Base-by-base conservation (phyloP, 768 basidiomycete genomes). In the Omphalotus guepiniiformis region DNA sequence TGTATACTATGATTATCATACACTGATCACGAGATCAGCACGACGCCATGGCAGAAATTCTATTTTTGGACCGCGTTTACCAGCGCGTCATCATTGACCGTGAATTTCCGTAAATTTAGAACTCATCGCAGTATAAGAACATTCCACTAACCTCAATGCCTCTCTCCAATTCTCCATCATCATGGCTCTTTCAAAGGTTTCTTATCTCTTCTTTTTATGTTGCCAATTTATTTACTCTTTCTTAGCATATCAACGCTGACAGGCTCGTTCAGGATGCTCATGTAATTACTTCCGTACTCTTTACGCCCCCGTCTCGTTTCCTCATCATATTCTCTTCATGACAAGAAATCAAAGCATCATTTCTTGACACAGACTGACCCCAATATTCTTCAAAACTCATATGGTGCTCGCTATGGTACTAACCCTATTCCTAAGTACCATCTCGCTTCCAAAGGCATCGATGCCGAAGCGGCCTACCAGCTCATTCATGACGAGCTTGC, bases 351-450 rank as follows among this genome's bases (percentile, higher is more conserved):
- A 29, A 60, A 66, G 35, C 65, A 65, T 39, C 68, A 62, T 47
- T 50, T 56, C 32, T 57, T 74, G n/a, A 71, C 67, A 35, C 57
- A 63, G 12, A 60, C 60, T 2, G 46, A 67, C 2, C 55, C 69
- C 6, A 58, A 67, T 29, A 50, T 63, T 1, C 36, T 73, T 8
- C 48, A 57, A 0, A 75, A 77, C 48, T 61, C 77, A 0, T 86
- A 85, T 51, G 80, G 78, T 19, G 77, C 74, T 16, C 78, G 82
- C 36, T 88, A 87, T 59, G 76, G 75, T 13, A 82, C 83, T n/a
- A 61, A 58, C n/a, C 72, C 83, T 16, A 65, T 89, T 43, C 86
- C 87, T 13, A 90, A 87, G 61, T 89, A 75, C 63, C 70, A 70
- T 47, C 58, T 90, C 7, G 76, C 85, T 0, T 43, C 40, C 5